Conservation (phyloP, 192 early-diverging fungal species). For the Backusella australiensis region DNA sequence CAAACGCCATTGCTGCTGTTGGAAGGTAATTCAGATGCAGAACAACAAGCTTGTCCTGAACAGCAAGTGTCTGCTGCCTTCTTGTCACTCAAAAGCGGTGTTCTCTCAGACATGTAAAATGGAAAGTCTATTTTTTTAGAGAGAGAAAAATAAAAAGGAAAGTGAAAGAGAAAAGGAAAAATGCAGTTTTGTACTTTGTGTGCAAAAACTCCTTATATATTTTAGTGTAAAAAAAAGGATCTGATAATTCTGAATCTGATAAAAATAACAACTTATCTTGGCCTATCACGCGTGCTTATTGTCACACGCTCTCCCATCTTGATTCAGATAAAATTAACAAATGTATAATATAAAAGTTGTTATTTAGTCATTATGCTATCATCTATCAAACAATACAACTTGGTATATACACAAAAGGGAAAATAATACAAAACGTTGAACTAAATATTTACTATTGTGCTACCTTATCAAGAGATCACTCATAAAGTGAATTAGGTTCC, state of each 20-base stretch:
- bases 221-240: neutral
- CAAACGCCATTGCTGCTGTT: neutral
- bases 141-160: neutral
- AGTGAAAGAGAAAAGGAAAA: neutral
- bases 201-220: neutral
- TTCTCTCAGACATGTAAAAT: slow-evolving; percentile 3
- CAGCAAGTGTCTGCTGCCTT: neutral
- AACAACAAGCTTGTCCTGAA: slow-evolving; percentile 17
- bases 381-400: no score
- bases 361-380: no score
- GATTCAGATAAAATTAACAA: neutral
- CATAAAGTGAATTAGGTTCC: neutral
- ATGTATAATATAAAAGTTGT: neutral
- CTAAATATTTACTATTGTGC: neutral
- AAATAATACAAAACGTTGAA: neutral
- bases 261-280: neutral
- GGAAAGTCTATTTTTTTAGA: neutral
- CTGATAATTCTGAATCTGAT: neutral
- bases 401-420: neutral
- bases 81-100: slow-evolving; percentile 5
- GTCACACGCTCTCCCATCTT: neutral
- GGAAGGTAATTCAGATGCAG: neutral
- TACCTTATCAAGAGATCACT: neutral
- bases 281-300: neutral
- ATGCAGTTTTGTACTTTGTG: neutral